Conservation (phyloP, 106 monocot genomes). For the Allium sativum region DNA sequence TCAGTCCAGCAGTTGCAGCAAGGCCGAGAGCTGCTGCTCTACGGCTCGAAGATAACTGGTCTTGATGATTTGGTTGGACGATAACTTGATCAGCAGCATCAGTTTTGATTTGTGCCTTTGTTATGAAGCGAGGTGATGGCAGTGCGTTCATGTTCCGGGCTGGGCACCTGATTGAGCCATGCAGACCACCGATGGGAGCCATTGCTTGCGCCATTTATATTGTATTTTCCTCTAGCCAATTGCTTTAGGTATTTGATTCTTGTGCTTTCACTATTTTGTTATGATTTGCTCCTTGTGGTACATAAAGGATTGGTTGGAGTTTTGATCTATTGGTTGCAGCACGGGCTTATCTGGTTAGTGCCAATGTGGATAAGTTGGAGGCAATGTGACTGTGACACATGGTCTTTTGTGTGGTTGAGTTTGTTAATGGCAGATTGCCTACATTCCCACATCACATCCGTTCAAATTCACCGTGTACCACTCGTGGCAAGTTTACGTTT, state of each 20-base stretch:
- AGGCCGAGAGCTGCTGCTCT: conserved; percentile 53
- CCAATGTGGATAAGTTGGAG: conserved; percentile 32
- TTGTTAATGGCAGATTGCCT: background rate
- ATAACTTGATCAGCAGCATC: conserved; percentile 3
- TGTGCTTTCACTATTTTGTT: too few relatives aligned
- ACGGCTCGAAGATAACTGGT: conserved; percentile 19
- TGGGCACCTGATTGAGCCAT: conserved; percentile 42
- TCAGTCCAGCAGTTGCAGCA: conserved; percentile 34
- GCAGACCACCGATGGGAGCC: conserved; percentile 77
- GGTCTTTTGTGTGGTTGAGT: conserved; percentile 6
- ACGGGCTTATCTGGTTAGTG: conserved; percentile 16
- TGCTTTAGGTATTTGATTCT: too few relatives aligned
- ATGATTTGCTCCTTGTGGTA: background rate
- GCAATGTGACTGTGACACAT: conserved; percentile 31
- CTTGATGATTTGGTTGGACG: background rate
- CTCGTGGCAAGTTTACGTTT: too few relatives aligned
- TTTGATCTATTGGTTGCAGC: background rate
- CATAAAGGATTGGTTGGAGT: background rate
- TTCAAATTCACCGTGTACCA: too few relatives aligned
- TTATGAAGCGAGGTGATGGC: conserved; percentile 2
- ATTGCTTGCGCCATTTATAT: conserved; percentile 49
- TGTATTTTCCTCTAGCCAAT: too few relatives aligned
- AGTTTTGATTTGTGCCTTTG: conserved; percentile 14
- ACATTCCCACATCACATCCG: too few relatives aligned
- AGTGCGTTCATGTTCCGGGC: conserved; percentile 9